Percentiles rank a stretch among this genome's conserved stretches.
Evolutionary conservation across 805 yeast genomes (phyloP).

Genomic region (Nakazawaea ernobii): DNA sequence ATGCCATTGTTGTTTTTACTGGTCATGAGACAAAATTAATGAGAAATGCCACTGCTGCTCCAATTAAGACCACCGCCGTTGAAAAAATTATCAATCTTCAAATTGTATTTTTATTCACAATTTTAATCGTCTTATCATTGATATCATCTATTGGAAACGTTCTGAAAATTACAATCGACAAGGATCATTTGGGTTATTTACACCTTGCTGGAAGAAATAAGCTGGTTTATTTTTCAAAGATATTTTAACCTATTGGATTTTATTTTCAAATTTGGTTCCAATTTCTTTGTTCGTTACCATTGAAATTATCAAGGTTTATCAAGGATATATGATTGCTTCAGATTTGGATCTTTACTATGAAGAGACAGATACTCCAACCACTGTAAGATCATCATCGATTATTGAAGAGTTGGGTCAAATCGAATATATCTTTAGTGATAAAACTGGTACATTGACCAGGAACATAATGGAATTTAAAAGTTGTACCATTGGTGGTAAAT

Average conservation of each 20-base stretch:
- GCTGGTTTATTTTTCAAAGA: constrained; percentile 77
- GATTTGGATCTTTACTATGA: constrained; percentile 91
- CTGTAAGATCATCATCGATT: constrained; percentile 88
- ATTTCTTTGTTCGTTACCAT: constrained; percentile 94
- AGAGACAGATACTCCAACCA: constrained; percentile 87
- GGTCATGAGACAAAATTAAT: constrained; percentile 98
- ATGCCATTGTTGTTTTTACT: constrained; percentile 89
- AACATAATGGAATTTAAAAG: constrained; percentile 96
- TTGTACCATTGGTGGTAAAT: constrained; percentile 87
- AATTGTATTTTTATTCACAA: constrained; percentile 79
- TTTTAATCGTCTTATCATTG: constrained; percentile 68
- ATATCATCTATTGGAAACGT: constrained; percentile 89
- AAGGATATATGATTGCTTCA: constrained; percentile 88
- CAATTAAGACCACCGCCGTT: constrained; percentile 94
- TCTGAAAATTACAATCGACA: constrained; percentile 53
- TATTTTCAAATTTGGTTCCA: constrained; percentile 96
- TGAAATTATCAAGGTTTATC: constrained; percentile 91
- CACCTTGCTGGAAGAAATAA: constrained; percentile 60
- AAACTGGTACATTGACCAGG: constrained; percentile 94
- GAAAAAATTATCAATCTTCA: constrained; percentile 93
- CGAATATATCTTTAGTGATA: constrained; percentile 92
- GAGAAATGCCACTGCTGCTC: constrained; percentile 99
- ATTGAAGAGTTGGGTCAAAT: constrained; percentile 98
- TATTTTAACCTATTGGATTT: constrained; percentile 89
- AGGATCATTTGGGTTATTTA: constrained; percentile 54